phyloP scores from a whole-genome alignment of 176 grass and related monocot genomes.

The Avena insularis region DNA sequence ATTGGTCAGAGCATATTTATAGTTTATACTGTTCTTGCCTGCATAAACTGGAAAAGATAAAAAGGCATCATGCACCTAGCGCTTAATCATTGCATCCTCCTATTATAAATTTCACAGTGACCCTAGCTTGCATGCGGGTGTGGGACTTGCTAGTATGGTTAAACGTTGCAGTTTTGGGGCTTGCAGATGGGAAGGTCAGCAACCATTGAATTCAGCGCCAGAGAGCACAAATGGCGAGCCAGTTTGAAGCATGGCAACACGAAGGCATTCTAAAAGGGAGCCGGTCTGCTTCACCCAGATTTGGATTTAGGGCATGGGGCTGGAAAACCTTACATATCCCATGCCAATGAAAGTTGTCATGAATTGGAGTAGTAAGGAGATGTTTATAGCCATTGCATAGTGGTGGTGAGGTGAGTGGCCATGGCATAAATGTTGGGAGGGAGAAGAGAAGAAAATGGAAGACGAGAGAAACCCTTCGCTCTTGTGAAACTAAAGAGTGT shows the following conservation, averaged over 20 bases:
- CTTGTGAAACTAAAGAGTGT: conserved; percentile 63
- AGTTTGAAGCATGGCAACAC: conserved; percentile 46
- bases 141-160: conserved; percentile 24
- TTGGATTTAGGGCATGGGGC: conserved; percentile 13
- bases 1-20: conserved; percentile 51
- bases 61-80: conserved; percentile 33
- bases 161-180: conserved; percentile 32
- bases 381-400: conserved; percentile 36
- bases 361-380: conserved; percentile 28
- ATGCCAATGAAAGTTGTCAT: conserved; percentile 46
- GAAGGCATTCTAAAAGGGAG: conserved; percentile 31
- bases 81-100: conserved; percentile 55
- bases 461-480: not conserved
- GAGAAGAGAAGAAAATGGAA: conserved; percentile 11
- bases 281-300: conserved; percentile 44
- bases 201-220: conserved; percentile 28
- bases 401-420: conserved; percentile 41
- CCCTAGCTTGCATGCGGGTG: conserved; percentile 16
- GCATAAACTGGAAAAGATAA: conserved; percentile 35
- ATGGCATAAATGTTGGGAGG: conserved; percentile 51
- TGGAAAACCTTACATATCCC: conserved; percentile 19
- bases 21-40: conserved; percentile 35
- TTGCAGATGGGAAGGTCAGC: conserved; percentile 31
- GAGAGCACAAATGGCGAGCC: conserved; percentile 37
- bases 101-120: conserved; percentile 30